A percentile compares a stretch with the other conserved stretches of the same genome.
Conservation (phyloP, 148 eudicot species). For the Persicaria maculosa region DNA sequence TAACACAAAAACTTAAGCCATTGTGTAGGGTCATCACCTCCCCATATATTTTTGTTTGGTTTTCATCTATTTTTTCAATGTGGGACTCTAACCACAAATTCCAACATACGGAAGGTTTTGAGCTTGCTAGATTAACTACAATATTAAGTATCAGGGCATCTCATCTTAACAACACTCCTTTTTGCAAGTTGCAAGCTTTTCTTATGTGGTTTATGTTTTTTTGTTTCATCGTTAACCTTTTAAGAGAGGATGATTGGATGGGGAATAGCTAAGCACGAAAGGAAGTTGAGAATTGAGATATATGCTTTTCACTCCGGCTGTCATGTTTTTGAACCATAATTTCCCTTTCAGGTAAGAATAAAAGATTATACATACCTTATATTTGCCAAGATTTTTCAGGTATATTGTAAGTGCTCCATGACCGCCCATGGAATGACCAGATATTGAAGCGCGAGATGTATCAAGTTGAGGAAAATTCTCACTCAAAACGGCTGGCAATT, state of each 20-base stretch:
- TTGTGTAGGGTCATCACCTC: no score
- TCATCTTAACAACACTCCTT: neutral
- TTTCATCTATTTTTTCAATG: no score
- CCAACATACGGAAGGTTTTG: neutral
- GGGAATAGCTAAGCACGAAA: neutral
- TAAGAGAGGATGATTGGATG: neutral
- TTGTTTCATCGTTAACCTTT: neutral
- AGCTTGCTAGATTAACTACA: neutral
- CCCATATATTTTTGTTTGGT: no score
- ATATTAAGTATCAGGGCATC: neutral
- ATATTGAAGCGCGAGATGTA: conserved; percentile 79
- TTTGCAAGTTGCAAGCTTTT: no score
- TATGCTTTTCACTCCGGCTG: neutral
- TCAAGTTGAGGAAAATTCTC: conserved; percentile 84
- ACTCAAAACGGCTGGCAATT: conserved; percentile 67
- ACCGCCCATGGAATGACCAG: conserved; percentile 98
- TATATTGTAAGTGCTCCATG: conserved; percentile 94
- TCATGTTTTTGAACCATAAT: neutral
- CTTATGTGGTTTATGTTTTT: no score
- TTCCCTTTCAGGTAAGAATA: neutral
- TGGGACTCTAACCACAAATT: no score
- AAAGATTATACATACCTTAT: conserved; percentile 43
- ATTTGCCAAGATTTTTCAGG: conserved; percentile 91
- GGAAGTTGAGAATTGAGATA: neutral
- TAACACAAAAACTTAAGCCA: no score